A percentile compares a stretch with the other conserved stretches of the same genome.
Evolutionary conservation across 345 rosid genomes (phyloP).

Genomic region (Acer yangbiense): DNA sequence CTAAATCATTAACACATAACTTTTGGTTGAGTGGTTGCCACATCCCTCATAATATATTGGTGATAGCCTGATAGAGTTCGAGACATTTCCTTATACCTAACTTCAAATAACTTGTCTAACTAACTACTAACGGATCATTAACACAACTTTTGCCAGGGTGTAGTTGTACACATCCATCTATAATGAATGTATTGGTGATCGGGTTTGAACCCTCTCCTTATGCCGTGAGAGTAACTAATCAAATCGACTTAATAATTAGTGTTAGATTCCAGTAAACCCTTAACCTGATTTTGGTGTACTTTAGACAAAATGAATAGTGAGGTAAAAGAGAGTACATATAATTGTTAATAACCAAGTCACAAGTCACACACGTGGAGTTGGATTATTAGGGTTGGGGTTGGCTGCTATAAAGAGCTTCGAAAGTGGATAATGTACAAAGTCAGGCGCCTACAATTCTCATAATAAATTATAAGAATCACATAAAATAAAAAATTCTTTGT

Average conservation of each 20-base stretch:
- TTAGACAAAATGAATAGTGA: not conserved
- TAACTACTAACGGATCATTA: too few species aligned
- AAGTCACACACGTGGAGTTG: not conserved
- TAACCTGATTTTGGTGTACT: not conserved
- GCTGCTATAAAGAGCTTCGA: not conserved
- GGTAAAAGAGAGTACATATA: not conserved
- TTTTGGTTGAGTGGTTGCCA: too few species aligned
- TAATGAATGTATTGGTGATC: too few species aligned
- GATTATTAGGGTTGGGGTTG: not conserved
- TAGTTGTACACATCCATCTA: not conserved
- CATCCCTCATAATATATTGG: too few species aligned
- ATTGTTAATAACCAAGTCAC: not conserved
- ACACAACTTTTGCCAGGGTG: too few species aligned
- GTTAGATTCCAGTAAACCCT: not conserved
- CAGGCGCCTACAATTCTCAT: slow-evolving; percentile 14
- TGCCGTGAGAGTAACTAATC: not conserved
- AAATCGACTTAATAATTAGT: too few species aligned
- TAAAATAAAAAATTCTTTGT: not conserved
- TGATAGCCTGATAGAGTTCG: too few species aligned
- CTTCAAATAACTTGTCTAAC: too few species aligned
- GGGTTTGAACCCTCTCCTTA: not conserved
- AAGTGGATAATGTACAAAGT: not conserved
- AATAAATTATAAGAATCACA: not conserved
- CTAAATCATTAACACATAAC: not conserved
- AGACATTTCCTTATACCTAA: too few species aligned